Percentiles rank a stretch among this genome's conserved stretches.
Evolutionary conservation across 2,329 filamentous ascomycete genomes (phyloP).

Genomic region (Alternaria dauci): DNA sequence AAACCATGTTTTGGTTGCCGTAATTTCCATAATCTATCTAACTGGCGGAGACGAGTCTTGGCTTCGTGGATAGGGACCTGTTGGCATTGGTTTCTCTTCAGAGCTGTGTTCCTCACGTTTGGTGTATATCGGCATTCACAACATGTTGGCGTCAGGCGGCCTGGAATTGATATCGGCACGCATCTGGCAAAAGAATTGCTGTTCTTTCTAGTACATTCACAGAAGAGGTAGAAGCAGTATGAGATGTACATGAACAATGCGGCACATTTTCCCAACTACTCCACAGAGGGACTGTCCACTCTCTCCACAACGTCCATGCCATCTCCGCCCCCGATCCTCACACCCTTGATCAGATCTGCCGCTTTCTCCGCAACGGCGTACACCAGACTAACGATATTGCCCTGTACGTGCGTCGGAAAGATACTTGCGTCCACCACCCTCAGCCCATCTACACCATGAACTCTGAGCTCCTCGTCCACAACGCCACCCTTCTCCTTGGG

Average conservation of each 20-base stretch:
- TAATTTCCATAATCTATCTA: background rate
- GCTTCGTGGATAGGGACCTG: background rate
- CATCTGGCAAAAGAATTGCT: background rate
- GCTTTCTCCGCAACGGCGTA: constrained; percentile 41
- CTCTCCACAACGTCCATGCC: constrained; percentile 2
- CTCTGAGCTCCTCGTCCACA: constrained; percentile 37
- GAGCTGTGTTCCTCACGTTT: background rate
- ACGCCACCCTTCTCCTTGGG: constrained; percentile 40
- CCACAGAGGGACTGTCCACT: background rate
- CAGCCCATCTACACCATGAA: constrained; percentile 42
- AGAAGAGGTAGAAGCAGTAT: background rate
- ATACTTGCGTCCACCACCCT: constrained; percentile 42
- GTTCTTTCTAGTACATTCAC: background rate
- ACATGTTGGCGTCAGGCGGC: background rate
- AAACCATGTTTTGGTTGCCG: constrained; percentile 1
- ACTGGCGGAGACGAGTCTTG: background rate
- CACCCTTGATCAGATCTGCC: constrained; percentile 29
- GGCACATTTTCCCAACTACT: background rate
- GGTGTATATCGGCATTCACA: background rate
- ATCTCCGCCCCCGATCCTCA: constrained; percentile 10
- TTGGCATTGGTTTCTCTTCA: background rate
- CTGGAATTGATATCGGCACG: background rate
- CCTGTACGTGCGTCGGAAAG: constrained; percentile 31
- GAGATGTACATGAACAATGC: background rate
- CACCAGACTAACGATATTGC: constrained; percentile 33